Evolutionary conservation across 306 rosid genomes (phyloP).

Genomic region (Begonia fuchsioides): DNA sequence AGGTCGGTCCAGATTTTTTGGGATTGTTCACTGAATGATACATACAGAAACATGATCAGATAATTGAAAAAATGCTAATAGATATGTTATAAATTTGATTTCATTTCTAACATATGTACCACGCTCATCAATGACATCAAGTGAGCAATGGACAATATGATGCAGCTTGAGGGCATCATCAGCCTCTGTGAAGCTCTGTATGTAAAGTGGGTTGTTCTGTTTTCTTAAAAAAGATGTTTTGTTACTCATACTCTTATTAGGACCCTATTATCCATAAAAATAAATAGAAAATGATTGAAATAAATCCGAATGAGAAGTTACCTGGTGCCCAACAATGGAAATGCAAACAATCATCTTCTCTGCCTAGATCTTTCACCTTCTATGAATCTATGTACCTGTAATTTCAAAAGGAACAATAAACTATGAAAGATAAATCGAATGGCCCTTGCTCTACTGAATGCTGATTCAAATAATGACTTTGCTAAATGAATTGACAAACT

Average conservation of each 20-base stretch:
- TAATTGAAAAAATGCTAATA: not conserved
- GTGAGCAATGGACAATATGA: conserved; percentile 91
- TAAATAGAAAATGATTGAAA: not conserved
- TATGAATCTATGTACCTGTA: too few relatives aligned
- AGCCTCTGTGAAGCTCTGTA: conserved; percentile 95
- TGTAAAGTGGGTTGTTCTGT: conserved; percentile 87
- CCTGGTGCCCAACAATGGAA: conserved; percentile 97
- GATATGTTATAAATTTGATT: not conserved
- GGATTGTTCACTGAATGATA: conserved; percentile 73
- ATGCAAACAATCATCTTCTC: conserved; percentile 85
- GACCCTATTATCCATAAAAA: not conserved
- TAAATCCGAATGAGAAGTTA: conserved; percentile 6
- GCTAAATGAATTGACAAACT: too few relatives aligned
- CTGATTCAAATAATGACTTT: too few relatives aligned
- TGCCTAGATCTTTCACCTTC: not conserved
- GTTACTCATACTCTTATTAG: not conserved
- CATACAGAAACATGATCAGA: conserved; percentile 6
- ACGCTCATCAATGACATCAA: conserved; percentile 92
- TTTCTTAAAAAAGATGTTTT: conserved; percentile 2
- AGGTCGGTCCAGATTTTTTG: conserved; percentile 60
- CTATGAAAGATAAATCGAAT: too few relatives aligned
- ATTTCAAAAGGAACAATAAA: too few relatives aligned
- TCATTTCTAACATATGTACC: conserved; percentile 23
- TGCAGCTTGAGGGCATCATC: conserved; percentile 97
- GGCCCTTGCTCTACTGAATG: too few relatives aligned